Conservation (phyloP, 2,329 filamentous ascomycete species). For the Penicillium sclerotiorum region DNA sequence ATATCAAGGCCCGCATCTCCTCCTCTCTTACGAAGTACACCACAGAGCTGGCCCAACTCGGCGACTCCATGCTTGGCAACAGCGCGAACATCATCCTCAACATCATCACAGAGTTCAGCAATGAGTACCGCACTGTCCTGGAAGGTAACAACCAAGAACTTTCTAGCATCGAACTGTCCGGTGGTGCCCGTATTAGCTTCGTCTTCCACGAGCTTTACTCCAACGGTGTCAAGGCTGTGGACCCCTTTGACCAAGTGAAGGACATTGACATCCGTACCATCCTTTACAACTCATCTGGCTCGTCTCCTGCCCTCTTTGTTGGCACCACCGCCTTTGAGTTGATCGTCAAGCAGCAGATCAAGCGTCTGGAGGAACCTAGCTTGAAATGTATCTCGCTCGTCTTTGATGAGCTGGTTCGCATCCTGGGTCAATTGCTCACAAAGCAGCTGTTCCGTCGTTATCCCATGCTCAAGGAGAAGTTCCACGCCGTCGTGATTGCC, state of each 20-base stretch:
- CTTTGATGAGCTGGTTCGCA: conserved; percentile 95
- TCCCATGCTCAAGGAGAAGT: conserved; percentile 93
- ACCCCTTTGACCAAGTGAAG: conserved; percentile 96
- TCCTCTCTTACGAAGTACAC: conserved; percentile 91
- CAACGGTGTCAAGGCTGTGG: conserved; percentile 95
- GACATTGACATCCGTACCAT: conserved; percentile 97
- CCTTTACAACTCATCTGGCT: conserved; percentile 98
- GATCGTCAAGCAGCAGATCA: conserved; percentile 98
- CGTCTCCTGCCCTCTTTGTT: conserved; percentile 93
- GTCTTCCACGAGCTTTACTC: conserved; percentile 98
- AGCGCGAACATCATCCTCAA: conserved; percentile 95
- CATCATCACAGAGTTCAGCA: conserved; percentile 98
- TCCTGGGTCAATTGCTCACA: conserved; percentile 82
- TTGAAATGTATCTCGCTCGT: conserved; percentile 96
- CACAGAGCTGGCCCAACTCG: conserved; percentile 76
- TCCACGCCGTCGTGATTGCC: conserved; percentile 84
- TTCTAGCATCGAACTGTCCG: conserved; percentile 90
- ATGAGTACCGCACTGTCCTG: conserved; percentile 93
- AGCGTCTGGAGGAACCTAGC: conserved; percentile 91
- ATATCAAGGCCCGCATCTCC: conserved; percentile 97
- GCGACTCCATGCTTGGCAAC: conserved; percentile 94
- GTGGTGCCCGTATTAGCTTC: conserved; percentile 97
- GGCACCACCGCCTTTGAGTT: conserved; percentile 98
- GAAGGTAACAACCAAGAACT: conserved; percentile 97
- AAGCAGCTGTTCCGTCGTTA: conserved; percentile 93